Evolutionary conservation across 306 rosid species (phyloP).

Genomic region (Vigna unguiculata): DNA sequence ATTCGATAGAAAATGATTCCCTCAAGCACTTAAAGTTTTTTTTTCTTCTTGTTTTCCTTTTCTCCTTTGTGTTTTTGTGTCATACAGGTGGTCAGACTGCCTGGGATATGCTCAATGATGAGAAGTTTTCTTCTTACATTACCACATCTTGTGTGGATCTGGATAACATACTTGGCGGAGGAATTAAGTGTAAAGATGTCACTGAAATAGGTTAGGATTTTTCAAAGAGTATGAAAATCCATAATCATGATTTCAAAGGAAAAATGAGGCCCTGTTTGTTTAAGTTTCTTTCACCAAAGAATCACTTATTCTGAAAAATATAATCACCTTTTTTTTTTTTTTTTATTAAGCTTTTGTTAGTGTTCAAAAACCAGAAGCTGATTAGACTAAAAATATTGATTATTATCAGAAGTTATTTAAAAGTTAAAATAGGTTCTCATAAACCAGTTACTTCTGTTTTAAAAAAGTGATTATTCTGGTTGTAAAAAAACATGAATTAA

Average conservation of each 20-base stretch:
- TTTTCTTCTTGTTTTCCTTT: neutral
- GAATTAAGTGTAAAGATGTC: conserved; percentile 86
- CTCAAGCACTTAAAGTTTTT: neutral
- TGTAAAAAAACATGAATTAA: neutral
- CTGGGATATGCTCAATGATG: conserved; percentile 90
- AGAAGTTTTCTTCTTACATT: conserved; percentile 61
- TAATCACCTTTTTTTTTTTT: neutral
- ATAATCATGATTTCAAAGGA: conserved; percentile 1
- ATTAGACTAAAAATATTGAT: no score
- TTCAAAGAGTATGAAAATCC: neutral
- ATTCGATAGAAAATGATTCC: neutral
- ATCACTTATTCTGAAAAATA: neutral
- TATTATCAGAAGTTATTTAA: neutral
- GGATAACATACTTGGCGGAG: conserved; percentile 89
- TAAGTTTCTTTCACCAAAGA: no score
- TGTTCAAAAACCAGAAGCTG: neutral
- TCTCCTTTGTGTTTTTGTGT: conserved; percentile 24
- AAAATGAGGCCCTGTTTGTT: neutral
- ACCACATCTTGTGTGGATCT: conserved; percentile 83
- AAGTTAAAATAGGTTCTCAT: no score
- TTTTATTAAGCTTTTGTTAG: neutral
- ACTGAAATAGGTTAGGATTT: conserved; percentile 76
- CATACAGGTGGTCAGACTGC: conserved; percentile 84
- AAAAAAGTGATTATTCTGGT: no score
- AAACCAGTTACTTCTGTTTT: neutral